Evolutionary conservation across 495 filamentous ascomycete species (phyloP).

Genomic region (Parathielavia hyrcaniae): DNA sequence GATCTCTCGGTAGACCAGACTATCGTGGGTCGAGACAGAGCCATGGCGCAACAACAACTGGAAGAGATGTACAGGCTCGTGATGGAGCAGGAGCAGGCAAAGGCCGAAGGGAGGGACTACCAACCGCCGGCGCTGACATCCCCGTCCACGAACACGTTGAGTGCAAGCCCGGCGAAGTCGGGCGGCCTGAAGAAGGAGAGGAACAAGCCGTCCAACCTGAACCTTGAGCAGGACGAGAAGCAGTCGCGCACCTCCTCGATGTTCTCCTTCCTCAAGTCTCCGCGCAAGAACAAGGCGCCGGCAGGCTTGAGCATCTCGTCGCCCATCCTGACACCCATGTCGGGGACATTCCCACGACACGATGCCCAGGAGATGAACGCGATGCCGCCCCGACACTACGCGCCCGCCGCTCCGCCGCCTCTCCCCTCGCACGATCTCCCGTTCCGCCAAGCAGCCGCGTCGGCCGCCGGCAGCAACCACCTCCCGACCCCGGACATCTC

Average conservation of each 20-base stretch:
- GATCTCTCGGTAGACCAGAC: slow-evolving; percentile 60
- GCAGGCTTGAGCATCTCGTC: slow-evolving; percentile 47
- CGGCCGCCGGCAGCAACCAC: slow-evolving; percentile 16
- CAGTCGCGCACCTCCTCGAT: slow-evolving; percentile 48
- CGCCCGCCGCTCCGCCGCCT: slow-evolving; percentile 41
- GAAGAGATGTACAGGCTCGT: slow-evolving; percentile 87
- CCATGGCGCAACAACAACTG: slow-evolving; percentile 68
- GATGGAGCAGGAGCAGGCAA: slow-evolving; percentile 77
- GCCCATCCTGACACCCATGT: slow-evolving; percentile 51
- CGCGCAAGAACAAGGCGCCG: slow-evolving; percentile 40
- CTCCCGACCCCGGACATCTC: slow-evolving; percentile 47
- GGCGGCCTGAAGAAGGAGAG: slow-evolving; percentile 28
- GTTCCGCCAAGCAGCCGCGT: slow-evolving; percentile 30
- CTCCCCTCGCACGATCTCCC: slow-evolving; percentile 41
- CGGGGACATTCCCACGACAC: slow-evolving; percentile 44
- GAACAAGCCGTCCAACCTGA: slow-evolving; percentile 44
- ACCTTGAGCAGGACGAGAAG: slow-evolving; percentile 38
- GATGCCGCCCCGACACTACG: slow-evolving; percentile 47
- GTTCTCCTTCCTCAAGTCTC: slow-evolving; percentile 48
- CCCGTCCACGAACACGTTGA: slow-evolving; percentile 32
- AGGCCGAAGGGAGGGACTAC: slow-evolving; percentile 41
- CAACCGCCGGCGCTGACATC: slow-evolving; percentile 30
- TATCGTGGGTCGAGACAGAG: slow-evolving; percentile 65
- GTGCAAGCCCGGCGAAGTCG: slow-evolving; percentile 18
- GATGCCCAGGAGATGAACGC: slow-evolving; percentile 47